A percentile compares a stretch with the other conserved stretches of the same genome.
phyloP scores from a whole-genome alignment of 768 basidiomycete species.

The Kwoniella sp. region DNA sequence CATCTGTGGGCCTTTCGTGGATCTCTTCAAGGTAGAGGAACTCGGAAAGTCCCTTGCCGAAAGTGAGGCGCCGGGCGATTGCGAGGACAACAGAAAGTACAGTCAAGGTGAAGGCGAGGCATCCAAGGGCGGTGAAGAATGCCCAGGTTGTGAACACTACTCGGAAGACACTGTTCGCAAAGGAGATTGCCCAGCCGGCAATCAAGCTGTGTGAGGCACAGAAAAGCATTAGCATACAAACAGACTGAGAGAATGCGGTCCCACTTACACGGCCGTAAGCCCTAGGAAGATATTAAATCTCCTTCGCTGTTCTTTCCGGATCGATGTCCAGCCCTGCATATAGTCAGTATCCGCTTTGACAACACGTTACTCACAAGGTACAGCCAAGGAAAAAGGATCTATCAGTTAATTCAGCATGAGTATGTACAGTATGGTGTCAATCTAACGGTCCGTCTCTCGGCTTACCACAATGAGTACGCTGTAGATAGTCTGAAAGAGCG shows the following conservation, averaged over 20 bases:
- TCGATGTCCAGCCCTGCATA: slow-evolving; percentile 6
- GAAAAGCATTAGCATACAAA: neutral
- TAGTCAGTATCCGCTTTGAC: neutral
- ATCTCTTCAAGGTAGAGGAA: slow-evolving; percentile 13
- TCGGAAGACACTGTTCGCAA: slow-evolving; percentile 14
- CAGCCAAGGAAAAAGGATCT: slow-evolving; percentile 14
- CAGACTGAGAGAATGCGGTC: neutral
- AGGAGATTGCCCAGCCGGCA: slow-evolving; percentile 17
- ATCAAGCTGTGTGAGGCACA: slow-evolving; percentile 4
- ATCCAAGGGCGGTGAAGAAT: slow-evolving; percentile 18
- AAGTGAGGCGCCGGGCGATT: slow-evolving; percentile 6
- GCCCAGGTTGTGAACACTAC: slow-evolving; percentile 19
- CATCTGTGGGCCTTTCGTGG: slow-evolving; percentile 7
- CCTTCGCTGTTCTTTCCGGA: slow-evolving; percentile 6
- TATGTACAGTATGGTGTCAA: neutral
- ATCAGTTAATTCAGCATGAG: no score
- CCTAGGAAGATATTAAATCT: slow-evolving; percentile 8
- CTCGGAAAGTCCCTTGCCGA: slow-evolving; percentile 22
- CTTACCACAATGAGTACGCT: slow-evolving; percentile 12
- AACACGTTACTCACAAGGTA: slow-evolving; percentile 2
- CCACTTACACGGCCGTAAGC: slow-evolving; percentile 1
- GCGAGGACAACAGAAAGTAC: slow-evolving; percentile 13
- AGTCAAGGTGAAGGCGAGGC: slow-evolving; percentile 11
- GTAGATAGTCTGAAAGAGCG: slow-evolving; percentile 13
- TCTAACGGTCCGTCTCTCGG: neutral